phyloP scores from a whole-genome alignment of 2,329 filamentous ascomycete genomes.

The Annulohypoxylon truncatum region DNA sequence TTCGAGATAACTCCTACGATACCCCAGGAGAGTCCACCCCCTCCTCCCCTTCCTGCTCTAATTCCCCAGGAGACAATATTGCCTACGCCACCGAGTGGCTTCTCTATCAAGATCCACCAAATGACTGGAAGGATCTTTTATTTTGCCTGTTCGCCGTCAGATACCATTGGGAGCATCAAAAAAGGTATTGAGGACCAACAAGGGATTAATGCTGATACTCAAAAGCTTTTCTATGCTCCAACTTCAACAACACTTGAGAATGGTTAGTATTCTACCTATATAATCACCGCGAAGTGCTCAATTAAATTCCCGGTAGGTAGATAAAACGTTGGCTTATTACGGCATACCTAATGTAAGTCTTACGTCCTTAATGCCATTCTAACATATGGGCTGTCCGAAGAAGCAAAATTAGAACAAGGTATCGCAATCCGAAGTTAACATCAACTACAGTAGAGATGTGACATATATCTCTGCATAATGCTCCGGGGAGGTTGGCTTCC shows the following conservation, averaged over 20 bases:
- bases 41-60: no score
- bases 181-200: not conserved
- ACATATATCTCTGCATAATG: not conserved
- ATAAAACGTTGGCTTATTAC: constrained; percentile 1
- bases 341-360: not conserved
- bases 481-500: not conserved
- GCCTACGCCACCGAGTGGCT: not conserved
- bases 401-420: no score
- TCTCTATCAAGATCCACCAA: constrained; percentile 2
- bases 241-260: no score
- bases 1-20: constrained; percentile 55
- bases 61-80: not conserved
- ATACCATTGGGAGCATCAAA: not conserved
- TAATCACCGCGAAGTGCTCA: not conserved
- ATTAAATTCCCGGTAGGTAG: not conserved
- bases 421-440: not conserved
- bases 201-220: no score
- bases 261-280: not conserved
- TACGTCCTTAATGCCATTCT: no score
- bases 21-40: not conserved
- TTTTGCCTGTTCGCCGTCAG: not conserved
- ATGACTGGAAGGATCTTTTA: not conserved
- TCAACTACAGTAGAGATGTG: not conserved
- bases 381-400: no score
- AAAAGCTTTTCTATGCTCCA: no score